Base-by-base conservation (phyloP, 2,329 filamentous ascomycete species). In the Chrysoporthe cubensis region DNA sequence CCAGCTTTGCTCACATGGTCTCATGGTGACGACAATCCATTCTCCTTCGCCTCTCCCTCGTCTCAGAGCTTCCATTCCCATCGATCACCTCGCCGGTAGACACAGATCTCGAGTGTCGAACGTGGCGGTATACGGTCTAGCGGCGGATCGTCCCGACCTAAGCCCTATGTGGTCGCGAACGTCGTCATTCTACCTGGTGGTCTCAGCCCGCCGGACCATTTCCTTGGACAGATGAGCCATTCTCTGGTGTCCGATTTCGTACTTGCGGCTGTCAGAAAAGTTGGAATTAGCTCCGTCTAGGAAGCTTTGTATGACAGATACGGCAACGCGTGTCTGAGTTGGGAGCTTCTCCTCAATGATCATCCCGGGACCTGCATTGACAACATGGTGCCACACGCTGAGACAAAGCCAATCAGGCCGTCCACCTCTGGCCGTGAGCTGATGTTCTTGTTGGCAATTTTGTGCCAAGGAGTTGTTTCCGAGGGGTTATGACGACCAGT, bases 21-120 rank as follows among this genome's bases (percentile, higher is more conserved):
- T 46, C 59, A 61, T 46, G 18, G 26, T 61, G 59, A 61, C 59
- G 59, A 61, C 59, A 61, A n/a, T 4, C 5, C 59, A 16, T 16
- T 46, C 42, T 32, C 13, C n/a, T 21, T 4, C 21, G 11, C 5
- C 57, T 32, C 21, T 61, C 48, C 8, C 14, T 56, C 14, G 26
- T 4, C 52, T 37, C 14, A 3, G 16, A 37, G 32, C 32, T 11
- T 18, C 32, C 52, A 37, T 56, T 56, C 32, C 26, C 52, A 56
- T 56, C 3, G 26, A 56, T 56, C 26, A 54, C 3, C 44, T 57
- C 16, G n/a, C 16, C 44, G 44, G 16, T 18, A 26, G 48, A 52
- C 48, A 13, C n/a, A 21, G 26, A 44, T 26, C 26, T 32, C 8
- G 16, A 46, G 14, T 21, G 7, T 61, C 58, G 9, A 14, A 56